phyloP scores from a whole-genome alignment of 164 flowering plant genomes.

The Piper longum region DNA sequence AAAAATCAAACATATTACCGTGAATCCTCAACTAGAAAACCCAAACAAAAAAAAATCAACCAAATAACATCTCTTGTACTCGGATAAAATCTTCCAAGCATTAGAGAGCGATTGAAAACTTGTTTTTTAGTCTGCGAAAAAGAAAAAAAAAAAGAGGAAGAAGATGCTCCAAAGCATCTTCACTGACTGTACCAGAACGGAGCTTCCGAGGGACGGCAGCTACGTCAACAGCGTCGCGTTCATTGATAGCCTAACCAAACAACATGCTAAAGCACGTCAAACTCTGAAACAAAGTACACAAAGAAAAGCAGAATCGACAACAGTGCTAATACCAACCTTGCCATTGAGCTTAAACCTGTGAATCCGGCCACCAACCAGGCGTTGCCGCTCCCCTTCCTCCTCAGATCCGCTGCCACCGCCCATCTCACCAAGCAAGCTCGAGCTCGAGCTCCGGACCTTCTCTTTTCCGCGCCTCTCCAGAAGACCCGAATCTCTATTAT shows the following conservation, averaged over 20 bases:
- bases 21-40: not conserved
- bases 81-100: no score
- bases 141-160: not conserved
- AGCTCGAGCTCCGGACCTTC: slow-evolving; percentile 15
- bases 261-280: not conserved
- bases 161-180: not conserved
- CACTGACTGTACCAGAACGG: slow-evolving; percentile 51
- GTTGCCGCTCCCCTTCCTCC: slow-evolving; percentile 22
- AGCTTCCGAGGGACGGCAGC: slow-evolving; percentile 61
- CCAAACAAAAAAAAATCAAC: no score
- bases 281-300: not conserved
- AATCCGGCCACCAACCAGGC: slow-evolving; percentile 10
- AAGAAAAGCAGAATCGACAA: not conserved
- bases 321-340: slow-evolving; percentile 19
- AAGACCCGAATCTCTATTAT: slow-evolving; percentile 10
- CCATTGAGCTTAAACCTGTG: slow-evolving; percentile 28
- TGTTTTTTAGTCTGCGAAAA: not conserved
- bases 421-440: slow-evolving; percentile 16
- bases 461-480: slow-evolving; percentile 25
- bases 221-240: slow-evolving; percentile 30
- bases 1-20: not conserved
- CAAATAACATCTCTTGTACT: no score
- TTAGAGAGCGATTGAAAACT: no score
- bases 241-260: slow-evolving; percentile 29
- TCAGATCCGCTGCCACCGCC: slow-evolving; percentile 23